Base-by-base conservation (phyloP, 176 grass and related monocot species). In the Metroxylon sagu region DNA sequence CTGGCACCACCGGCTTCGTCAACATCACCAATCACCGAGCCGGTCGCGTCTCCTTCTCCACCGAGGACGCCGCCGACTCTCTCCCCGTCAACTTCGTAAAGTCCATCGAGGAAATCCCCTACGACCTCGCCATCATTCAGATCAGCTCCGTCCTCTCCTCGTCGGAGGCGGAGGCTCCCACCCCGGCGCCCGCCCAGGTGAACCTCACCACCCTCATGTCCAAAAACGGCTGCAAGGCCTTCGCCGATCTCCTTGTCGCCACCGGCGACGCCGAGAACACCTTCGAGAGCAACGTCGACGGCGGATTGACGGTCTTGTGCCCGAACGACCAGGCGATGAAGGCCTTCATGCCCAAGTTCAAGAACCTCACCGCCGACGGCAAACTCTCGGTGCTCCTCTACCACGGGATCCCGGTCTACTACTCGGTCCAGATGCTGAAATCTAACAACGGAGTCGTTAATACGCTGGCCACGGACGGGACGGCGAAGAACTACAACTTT, bases 391-490 rank as follows among this genome's bases (percentile, higher is more conserved):
- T 94, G 57, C 77, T 94, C 26, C 76, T 94, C 18, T 94, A 88
- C 80, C 89, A 94, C 72, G 89, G 77, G 48, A 75, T 88, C 1
- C 89, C 89, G 0, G 84, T 94, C 8, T 87, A 88, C 72, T 88
- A 79, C 80, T 82, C 89, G 3, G 30, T 69, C 49, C 56, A 59
- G 5, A 62, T 65, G 50, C 84, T 94, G 59, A 77, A 87, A 66
- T 76, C 89, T 50, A 88, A 74, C 80, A 94, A 94, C 23, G 89
- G 89, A 49, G 84, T 84, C 39, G 84, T 94, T 80, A 94, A 87
- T 74, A 94, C 84, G 18, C 89, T 94, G 29, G 89, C 89, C 57
- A 88, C 89, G 56, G 89, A 88, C 56, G 89, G 89, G 50, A 55
- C 83, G 58, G 72, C 78, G 35, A 60, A 66, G 14, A 85, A 85